Evolutionary conservation across 768 basidiomycete genomes (phyloP), one percentile per base, ranked within the genome.

Genomic region (Dioszegia hungarica): DNA sequence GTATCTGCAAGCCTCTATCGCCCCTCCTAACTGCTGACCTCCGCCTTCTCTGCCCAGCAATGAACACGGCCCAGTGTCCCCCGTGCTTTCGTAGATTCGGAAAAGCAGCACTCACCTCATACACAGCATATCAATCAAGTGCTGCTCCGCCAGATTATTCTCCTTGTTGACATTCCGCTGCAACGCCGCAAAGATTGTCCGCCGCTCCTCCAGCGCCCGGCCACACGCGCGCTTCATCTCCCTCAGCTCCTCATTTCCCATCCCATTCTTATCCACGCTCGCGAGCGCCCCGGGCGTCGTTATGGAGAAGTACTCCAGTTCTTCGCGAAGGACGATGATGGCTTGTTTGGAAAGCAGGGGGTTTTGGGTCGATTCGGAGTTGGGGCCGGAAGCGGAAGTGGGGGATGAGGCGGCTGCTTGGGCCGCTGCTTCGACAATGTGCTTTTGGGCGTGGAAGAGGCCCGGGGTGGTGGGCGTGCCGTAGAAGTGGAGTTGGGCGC

Each of bases 151-250:
- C 52, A 95, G 82, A 75, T 99, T 98, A 74, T 97, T 97, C 79
- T 97, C 94, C 80, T 94, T 94, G 79, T 94, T 94, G 62, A 98
- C 94, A 77, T 99, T 99, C 68, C 95, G 82, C 80, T 99, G 94
- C 54, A 99, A 80, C 37, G 95, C 95, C 2, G 94, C 94, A 76
- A 99, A 99, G 70, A 99, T 95, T 76, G 86, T 89, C 72, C 83
- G 82, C 77, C 90, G 88, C 56, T 88, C 87, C 75, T 94, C 86
- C 60, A 99, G 81, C 68, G 86, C 88, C 61, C 85, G 82, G 20
- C 95, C 95, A 63, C 90, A 93, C 64, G 84, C 81, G 64, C 85
- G 81, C 78, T 98, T 98, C 50, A 95, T 79, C 47, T 86, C 84
- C 50, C 89, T 78, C 70, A 98, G 79, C 48, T 81, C 78, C 36